Evolutionary conservation across 2,329 filamentous ascomycete species (phyloP), one percentile per base, ranked within the genome.

Genomic region (Claviceps paspali): DNA sequence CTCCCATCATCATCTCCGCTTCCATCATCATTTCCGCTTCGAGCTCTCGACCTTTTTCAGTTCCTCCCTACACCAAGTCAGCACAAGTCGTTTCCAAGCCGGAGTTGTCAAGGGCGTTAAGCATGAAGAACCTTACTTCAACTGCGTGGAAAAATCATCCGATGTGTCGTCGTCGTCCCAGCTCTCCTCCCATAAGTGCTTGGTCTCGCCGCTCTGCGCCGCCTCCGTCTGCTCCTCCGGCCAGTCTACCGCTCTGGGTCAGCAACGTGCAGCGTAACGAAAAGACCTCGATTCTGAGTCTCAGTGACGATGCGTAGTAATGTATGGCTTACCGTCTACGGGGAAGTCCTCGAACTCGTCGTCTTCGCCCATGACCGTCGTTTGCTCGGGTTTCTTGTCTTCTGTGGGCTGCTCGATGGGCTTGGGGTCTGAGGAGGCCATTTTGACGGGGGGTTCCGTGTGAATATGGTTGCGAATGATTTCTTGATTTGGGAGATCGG

Each of bases 341-440:
- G 91, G 91, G 54, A 98, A 98, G 60, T 98, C 91, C 58, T 98
- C 91, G 53, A 98, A 98, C 65, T 98, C 91, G 60, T 98, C 91
- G 55, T 98, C 91, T 59, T 98, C 91, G 60, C 94, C 91, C 21
- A 96, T 71, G 41, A 82, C 73, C 24, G 79, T 65, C 47, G 67
- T 64, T 47, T 68, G 64, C 41, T 61, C 56, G 43, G 61, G 44
- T 37, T 52, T 47, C 43, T 52, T 48, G 38, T 48, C 48, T 35
- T 50, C 45, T 17, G 43, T 24, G 35, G 44, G 50, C 43, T 56
- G 54, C 17, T 59, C 53, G 41, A 47, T 35, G 35, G 49, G 43
- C 47, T 54, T 59, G 41, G 45, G 28, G 41, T 53, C 17, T 17
- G 38, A 29, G 17, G 41, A 42, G 4, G 45, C 41, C 42, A 45